A percentile compares a stretch with the other conserved stretches of the same genome.
Evolutionary conservation across 768 basidiomycete genomes (phyloP).

Genomic region (Cyclocybe cylindracea): DNA sequence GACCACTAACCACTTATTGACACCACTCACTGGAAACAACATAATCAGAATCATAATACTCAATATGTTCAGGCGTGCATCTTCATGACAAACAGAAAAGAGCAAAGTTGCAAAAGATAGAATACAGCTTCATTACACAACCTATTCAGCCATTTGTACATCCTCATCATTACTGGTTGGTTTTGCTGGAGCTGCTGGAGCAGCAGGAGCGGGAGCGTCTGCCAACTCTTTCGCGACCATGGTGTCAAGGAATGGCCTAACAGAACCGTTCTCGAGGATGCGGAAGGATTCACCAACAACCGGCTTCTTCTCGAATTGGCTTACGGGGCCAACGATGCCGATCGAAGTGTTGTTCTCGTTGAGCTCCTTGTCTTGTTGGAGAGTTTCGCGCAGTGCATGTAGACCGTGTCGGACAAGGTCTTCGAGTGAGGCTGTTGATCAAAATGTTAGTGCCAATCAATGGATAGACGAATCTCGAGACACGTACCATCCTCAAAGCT

Average conservation of each 20-base stretch:
- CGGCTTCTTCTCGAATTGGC: slow-evolving; percentile 53
- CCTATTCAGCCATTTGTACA: slow-evolving; percentile 82
- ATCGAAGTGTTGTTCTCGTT: slow-evolving; percentile 93
- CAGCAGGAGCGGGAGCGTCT: slow-evolving; percentile 34
- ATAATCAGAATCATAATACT: too few relatives aligned
- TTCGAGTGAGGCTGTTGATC: slow-evolving; percentile 69
- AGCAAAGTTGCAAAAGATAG: slow-evolving; percentile 11
- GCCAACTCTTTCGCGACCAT: slow-evolving; percentile 74
- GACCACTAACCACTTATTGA: background rate
- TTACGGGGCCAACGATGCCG: slow-evolving; percentile 82
- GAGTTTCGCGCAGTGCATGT: slow-evolving; percentile 92
- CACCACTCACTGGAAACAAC: too few relatives aligned
- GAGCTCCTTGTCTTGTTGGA: slow-evolving; percentile 98
- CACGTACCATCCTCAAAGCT: slow-evolving; percentile 81
- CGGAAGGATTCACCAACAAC: slow-evolving; percentile 69
- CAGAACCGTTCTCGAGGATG: slow-evolving; percentile 79
- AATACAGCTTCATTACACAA: slow-evolving; percentile 15
- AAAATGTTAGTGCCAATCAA: slow-evolving; percentile 1
- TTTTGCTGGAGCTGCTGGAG: slow-evolving; percentile 34
- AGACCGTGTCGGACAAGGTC: slow-evolving; percentile 92
- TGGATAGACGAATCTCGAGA: background rate
- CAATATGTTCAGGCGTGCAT: background rate
- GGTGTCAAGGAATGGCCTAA: slow-evolving; percentile 72
- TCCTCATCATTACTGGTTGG: slow-evolving; percentile 61
- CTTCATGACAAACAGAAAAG: slow-evolving; percentile 3